Evolutionary conservation across 768 basidiomycete species (phyloP), one percentile per base, ranked within the genome.

Genomic region (Suillus alpinus): DNA sequence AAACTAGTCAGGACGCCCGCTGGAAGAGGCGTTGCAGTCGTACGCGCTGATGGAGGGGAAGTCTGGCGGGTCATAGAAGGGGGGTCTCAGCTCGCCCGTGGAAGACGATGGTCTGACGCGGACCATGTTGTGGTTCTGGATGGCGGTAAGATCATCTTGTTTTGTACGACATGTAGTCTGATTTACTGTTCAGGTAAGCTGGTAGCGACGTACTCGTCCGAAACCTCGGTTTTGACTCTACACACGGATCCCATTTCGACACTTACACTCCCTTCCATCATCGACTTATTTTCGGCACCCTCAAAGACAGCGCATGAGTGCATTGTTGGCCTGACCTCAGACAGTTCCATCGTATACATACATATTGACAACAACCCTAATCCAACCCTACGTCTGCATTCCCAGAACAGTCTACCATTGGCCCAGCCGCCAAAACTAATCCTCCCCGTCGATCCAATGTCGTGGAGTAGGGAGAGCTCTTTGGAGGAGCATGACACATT

Each of bases 381-480:
- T 40, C 76, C 80, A 6, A 69, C 75, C 6, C 72, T 90, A 9
- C 66, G 69, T 18, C 64, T 91, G 9, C 69, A 80, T 59, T 82
- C 84, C 14, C 78, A 80, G 52, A 78, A 78, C 32, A 71, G 69
- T 39, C 77, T 92, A 3, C 88, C 90, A 0, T 75, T 88, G 10
- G 60, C 77, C 1, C 70, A 71, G 53, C 76, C 79, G 14, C 75
- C 77, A 12, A 75, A 77, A 56, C 77, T 85, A 61, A 86, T 94
- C 31, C 69, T 92, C 31, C 88, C 90, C 14, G 91, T 94, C 7
- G 92, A 94, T 70, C 92, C 92, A 0, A 94, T 93, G 92, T 87
- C 86, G 9, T 92, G 92, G 92, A 83, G 85, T 56, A 71, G 75
- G 59, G 72, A 75, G 23, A 71, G 75, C 6, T 68, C 76, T 41